Evolutionary conservation across 495 filamentous ascomycete species (phyloP), one percentile per base, ranked within the genome.

Genomic region (Usnea hakonensis): DNA sequence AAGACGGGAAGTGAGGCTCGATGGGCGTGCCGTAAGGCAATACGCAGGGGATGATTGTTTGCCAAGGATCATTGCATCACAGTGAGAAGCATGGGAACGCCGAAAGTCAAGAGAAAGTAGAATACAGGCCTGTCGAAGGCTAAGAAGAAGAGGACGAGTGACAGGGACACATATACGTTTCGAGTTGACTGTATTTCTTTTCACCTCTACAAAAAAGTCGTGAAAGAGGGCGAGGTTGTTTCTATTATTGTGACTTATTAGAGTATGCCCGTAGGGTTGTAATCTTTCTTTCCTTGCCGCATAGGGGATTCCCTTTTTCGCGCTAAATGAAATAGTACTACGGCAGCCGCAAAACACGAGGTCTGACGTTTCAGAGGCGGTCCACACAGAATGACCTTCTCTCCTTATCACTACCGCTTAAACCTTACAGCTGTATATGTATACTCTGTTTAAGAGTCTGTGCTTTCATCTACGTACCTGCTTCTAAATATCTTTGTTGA

Each of bases 121-220:
- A 16, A 57, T 32, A 38, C 57, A 62, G 60, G 57, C 62, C 46
- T 66, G 44, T 65, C 67, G 41, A 65, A 64, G 62, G 62, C 66
- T 61, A 55, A 56, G 40, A 41, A 60, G 10, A 10, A 21, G 17
- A 26, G 7, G 37, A 38, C n/a, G 55, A 32, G 55, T 57, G 11
- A 40, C 11, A 54, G 35, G 13, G 10, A 37, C 23, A 28, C 10
- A 30, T 26, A 41, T 14, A 35, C 13, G 37, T 41, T 41, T 40
- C 23, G 21, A 28, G 35, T 32, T 54, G 48, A 41, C 38, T 10
- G 23, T 5, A 9, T 30, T 38, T 41, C 35, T 17, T 19, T 37
- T 57, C 55, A 21, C 19, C 21, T 56, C 54, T 37, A 13, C 14
- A 37, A 30, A 57, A 55, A n/a, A n/a, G n/a, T n/a, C n/a, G 28